These are phyloP conservation scores for Setaria italica DNA, from an alignment of 202 grass and related monocot species.

Conservation along the genomic window DNA sequence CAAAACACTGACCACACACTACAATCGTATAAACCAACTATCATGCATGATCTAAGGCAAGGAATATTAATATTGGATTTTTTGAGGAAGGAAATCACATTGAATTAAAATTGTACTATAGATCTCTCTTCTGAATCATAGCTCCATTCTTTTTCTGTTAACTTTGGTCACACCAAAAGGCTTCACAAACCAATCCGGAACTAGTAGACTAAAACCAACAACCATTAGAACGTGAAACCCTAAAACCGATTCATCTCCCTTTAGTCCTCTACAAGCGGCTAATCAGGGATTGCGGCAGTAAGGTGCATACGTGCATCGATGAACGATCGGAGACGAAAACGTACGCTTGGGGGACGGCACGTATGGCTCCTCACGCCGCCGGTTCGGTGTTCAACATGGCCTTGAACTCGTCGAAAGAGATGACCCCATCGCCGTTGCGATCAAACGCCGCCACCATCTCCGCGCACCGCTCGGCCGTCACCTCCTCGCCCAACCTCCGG, in stretches of 20 bases:
- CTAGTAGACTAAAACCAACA: not conserved
- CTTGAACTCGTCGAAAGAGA: constrained; percentile 61
- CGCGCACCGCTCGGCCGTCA: constrained; percentile 14
- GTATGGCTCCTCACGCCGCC: not conserved
- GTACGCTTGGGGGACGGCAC: not conserved
- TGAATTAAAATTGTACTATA: no score
- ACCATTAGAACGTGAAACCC: not conserved
- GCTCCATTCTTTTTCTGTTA: not conserved
- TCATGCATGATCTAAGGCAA: no score
- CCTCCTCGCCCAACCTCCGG: not conserved
- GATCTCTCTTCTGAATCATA: no score
- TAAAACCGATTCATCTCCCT: not conserved
- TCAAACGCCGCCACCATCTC: constrained; percentile 39
- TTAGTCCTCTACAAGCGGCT: no score
- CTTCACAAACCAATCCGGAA: not conserved
- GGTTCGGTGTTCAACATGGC: constrained; percentile 37
- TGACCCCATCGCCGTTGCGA: constrained; percentile 42
- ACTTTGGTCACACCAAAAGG: not conserved
- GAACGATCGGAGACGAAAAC: not conserved
- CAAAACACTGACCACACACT: no score
- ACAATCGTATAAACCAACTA: no score
- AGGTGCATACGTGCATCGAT: not conserved
- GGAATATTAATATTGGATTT: no score
- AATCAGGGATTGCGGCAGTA: not conserved
- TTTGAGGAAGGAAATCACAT: no score